Conservation (phyloP, 495 filamentous ascomycete species). For the Aspergillus steynii region DNA sequence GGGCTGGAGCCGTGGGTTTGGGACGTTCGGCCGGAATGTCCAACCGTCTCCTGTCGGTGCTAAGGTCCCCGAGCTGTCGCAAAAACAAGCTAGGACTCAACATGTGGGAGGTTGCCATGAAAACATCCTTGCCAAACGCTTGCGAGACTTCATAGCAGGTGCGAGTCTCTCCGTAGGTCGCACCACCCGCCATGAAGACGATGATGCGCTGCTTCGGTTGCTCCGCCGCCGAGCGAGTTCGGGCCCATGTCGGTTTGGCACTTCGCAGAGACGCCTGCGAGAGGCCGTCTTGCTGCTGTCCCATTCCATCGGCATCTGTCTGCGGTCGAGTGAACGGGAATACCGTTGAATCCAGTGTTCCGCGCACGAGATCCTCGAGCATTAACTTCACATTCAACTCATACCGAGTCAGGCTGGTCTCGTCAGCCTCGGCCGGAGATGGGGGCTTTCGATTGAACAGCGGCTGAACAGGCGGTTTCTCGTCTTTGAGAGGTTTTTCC, state of each 20-base stretch:
- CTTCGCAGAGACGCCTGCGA: slow-evolving; percentile 79
- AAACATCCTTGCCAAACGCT: slow-evolving; percentile 72
- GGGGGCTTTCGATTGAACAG: slow-evolving; percentile 66
- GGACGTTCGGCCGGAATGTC: slow-evolving; percentile 81
- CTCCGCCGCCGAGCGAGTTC: slow-evolving; percentile 67
- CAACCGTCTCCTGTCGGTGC: slow-evolving; percentile 68
- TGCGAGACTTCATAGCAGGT: slow-evolving; percentile 86
- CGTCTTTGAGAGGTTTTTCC: slow-evolving; percentile 74
- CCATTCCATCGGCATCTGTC: slow-evolving; percentile 59
- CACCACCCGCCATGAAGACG: slow-evolving; percentile 94
- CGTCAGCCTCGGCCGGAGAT: slow-evolving; percentile 44
- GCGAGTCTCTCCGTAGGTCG: slow-evolving; percentile 86
- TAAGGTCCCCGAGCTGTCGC: slow-evolving; percentile 77
- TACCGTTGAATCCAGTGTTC: slow-evolving; percentile 52
- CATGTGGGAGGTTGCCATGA: slow-evolving; percentile 91
- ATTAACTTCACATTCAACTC: slow-evolving; percentile 60
- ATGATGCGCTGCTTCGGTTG: slow-evolving; percentile 90
- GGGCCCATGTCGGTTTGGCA: slow-evolving; percentile 94
- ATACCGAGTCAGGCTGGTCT: slow-evolving; percentile 53
- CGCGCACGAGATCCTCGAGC: slow-evolving; percentile 66
- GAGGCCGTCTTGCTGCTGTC: slow-evolving; percentile 51
- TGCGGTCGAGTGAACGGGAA: slow-evolving; percentile 87
- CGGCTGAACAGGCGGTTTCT: slow-evolving; percentile 59
- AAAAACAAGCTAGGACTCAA: slow-evolving; percentile 77
- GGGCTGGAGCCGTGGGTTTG: slow-evolving; percentile 75